Conservation (phyloP, 139 green algal genomes). For the Chlamydomonas sphaeroides region DNA sequence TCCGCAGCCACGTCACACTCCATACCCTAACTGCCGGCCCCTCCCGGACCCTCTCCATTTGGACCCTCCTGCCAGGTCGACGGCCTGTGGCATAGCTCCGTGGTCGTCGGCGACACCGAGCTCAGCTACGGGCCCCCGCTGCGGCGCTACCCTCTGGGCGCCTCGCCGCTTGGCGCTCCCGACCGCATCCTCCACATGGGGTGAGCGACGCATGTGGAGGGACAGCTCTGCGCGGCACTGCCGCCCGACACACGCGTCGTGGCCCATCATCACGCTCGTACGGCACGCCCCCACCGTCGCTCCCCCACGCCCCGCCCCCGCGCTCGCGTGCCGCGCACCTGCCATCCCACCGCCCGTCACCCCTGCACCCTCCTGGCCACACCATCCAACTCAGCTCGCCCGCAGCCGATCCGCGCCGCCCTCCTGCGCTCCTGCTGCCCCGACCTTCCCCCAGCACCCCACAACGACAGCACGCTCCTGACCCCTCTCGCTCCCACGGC, state of each 20-base stretch:
- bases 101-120: conserved; percentile 27
- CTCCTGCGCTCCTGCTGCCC: neutral
- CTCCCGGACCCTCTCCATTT: neutral
- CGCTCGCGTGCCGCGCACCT: too few relatives aligned
- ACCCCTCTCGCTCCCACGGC: neutral
- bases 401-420: too few relatives aligned
- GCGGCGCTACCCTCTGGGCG: neutral
- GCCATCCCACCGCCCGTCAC: neutral
- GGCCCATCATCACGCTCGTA: neutral
- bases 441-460: neutral
- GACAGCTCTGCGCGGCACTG: neutral
- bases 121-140: conserved; percentile 14
- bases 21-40: neutral
- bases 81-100: conserved; percentile 20
- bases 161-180: neutral
- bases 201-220: neutral
- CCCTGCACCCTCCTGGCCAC: neutral
- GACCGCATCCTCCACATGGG: neutral
- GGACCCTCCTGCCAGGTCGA: neutral
- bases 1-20: too few relatives aligned
- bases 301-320: too few relatives aligned
- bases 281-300: neutral
- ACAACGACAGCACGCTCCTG: neutral
- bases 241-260: too few relatives aligned
- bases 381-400: too few relatives aligned